These are phyloP conservation scores for Alternaria sp. DNA, from an alignment of 2,329 filamentous ascomycete genomes.

Conservation along the genomic window DNA sequence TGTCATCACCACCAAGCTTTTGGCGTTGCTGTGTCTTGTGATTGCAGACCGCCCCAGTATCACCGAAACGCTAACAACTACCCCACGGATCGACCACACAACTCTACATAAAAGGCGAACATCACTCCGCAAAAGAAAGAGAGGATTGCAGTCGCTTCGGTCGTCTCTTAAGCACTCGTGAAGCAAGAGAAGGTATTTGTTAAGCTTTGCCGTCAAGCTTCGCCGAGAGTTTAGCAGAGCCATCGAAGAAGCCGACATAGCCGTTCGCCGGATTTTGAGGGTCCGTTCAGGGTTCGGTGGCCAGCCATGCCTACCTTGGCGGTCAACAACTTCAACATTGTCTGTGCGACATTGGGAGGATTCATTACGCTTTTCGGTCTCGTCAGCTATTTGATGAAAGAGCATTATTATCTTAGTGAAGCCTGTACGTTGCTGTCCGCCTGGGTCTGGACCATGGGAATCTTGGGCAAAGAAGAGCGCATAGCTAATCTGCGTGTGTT, in stretches of 20 bases:
- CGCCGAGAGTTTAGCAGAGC: slow-evolving; percentile 4
- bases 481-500: slow-evolving; percentile 8
- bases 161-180: not conserved
- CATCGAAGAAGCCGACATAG: slow-evolving; percentile 5
- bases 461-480: not conserved
- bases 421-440: slow-evolving; percentile 67
- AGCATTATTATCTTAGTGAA: slow-evolving; percentile 90
- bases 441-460: not conserved
- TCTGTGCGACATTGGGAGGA: slow-evolving; percentile 79
- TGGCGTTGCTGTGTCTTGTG: not conserved
- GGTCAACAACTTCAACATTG: slow-evolving; percentile 81
- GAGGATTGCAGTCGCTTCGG: not conserved
- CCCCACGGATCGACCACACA: not conserved
- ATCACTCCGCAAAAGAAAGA: not conserved
- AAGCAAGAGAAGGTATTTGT: not conserved
- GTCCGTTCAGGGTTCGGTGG: not conserved
- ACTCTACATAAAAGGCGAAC: not conserved
- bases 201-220: slow-evolving; percentile 12
- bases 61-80: not conserved
- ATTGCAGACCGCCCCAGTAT: not conserved
- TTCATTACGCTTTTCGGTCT: slow-evolving; percentile 91
- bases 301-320: slow-evolving; percentile 65
- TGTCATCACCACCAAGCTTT: not conserved
- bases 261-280: not conserved
- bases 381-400: slow-evolving; percentile 87